Evolutionary conservation across 1,284 basidiomycete species (phyloP).

Genomic region (Vanrija humicola): DNA sequence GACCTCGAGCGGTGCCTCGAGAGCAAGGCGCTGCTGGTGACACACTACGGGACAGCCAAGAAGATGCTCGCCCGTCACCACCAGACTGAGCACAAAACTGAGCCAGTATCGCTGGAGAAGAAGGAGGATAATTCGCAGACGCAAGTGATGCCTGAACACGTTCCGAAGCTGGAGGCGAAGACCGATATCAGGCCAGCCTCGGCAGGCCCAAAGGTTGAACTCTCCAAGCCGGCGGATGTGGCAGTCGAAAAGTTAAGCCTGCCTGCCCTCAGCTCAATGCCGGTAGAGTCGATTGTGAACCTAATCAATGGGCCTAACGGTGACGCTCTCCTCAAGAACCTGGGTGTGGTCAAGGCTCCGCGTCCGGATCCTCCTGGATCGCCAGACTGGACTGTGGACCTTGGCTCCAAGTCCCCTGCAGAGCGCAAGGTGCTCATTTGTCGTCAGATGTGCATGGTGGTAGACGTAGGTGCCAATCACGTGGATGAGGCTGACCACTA

Average conservation of each 20-base stretch:
- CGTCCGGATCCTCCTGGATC: too few relatives aligned
- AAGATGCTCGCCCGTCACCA: background rate
- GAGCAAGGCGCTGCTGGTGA: slow-evolving; percentile 8
- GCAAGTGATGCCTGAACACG: too few relatives aligned
- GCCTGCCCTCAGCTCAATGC: slow-evolving; percentile 5
- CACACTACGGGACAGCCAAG: slow-evolving; percentile 17
- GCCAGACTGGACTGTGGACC: too few relatives aligned
- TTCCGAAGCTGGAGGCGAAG: background rate
- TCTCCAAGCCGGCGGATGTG: background rate
- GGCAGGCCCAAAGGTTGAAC: background rate
- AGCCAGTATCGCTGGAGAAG: background rate
- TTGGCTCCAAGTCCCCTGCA: too few relatives aligned
- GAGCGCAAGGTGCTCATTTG: too few relatives aligned
- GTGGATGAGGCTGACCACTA: background rate
- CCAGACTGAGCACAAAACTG: background rate
- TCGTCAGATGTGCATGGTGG: too few relatives aligned
- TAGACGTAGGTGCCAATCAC: too few relatives aligned
- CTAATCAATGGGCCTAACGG: slow-evolving; percentile 11
- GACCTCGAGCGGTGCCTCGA: slow-evolving; percentile 11
- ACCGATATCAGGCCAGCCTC: background rate
- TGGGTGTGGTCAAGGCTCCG: slow-evolving; percentile 5
- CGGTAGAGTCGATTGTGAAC: slow-evolving; percentile 13
- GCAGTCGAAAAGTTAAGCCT: slow-evolving; percentile 13
- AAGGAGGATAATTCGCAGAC: background rate
- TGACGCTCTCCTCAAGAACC: slow-evolving; percentile 5